Base-by-base conservation (phyloP, 176 grass and related monocot genomes). In the Pontederia crassipes region DNA sequence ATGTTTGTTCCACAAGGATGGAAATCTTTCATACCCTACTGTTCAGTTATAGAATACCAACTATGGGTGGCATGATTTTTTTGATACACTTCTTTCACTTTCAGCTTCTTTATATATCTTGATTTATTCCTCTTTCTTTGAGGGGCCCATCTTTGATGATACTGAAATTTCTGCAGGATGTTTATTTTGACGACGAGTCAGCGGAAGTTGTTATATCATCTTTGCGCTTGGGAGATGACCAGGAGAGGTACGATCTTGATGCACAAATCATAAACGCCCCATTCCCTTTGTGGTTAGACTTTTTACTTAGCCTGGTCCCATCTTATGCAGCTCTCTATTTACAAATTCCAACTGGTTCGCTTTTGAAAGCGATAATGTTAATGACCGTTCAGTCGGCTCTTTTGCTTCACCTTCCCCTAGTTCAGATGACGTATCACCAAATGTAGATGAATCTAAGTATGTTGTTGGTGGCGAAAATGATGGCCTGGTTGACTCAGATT, bases 281-380 rank as follows among this genome's bases (percentile, higher is more conserved):
- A 20, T 13, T 49, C 46, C 48, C 20, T 65, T 52, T 27, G 59
- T 28, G 10, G 52, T 72, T 46, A 71, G 54, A 66, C 57, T 57
- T 14, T 32, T 66, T 26, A 64, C 52, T 2, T 70, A 52, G 7
- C 40, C 35, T 61, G 26, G 70, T 11, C 73, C 67, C n/a, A 53
- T 81, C 17, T 72, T 75, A 70, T 84, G 54, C 92, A 62, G 75
- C 46, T 96, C 92, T 12, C 61, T 90, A 27, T 90, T 96, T 72
- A 96, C 87, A 66, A 90, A 96, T 62, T 96, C 92, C 59, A 90
- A 96, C 70, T 88, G 92, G 92, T 96, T 96, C 80, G 81, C 76
- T 29, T 90, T 96, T 74, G 87, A 90, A n/a, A 87, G 87, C 64
- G 77, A 82, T 66, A 15, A 79, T 62, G 53, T 74, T 70, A 69